These are phyloP conservation scores for Nemophila menziesii DNA, from an alignment of 257 asterid species.

Conservation along the genomic window DNA sequence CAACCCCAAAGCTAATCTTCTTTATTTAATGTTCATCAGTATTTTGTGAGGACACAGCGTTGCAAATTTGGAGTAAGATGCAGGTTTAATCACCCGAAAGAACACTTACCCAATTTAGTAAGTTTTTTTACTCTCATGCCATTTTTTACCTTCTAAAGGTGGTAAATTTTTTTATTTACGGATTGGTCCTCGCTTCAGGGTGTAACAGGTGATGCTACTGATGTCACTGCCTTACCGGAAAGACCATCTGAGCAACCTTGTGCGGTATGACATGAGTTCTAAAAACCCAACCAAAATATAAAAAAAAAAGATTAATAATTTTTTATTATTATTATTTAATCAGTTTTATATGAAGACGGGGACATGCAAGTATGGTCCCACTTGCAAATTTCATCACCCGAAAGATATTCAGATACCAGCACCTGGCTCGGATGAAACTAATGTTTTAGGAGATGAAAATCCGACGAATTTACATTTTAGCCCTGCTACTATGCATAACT, in stretches of 20 bases:
- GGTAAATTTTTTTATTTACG: constrained; percentile 3
- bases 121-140: constrained; percentile 21
- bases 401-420: constrained; percentile 47
- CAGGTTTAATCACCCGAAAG: constrained; percentile 94
- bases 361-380: constrained; percentile 65
- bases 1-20: too few relatives aligned
- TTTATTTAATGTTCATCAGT: constrained; percentile 33
- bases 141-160: constrained; percentile 5
- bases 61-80: constrained; percentile 85
- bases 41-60: constrained; percentile 75
- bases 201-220: constrained; percentile 35
- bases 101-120: constrained; percentile 32
- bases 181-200: constrained; percentile 44
- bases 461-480: constrained; percentile 29
- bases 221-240: constrained; percentile 57
- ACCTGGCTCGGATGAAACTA: constrained; percentile 36
- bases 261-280: constrained; percentile 87
- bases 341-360: constrained; percentile 99
- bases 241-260: constrained; percentile 91
- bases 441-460: constrained; percentile 33
- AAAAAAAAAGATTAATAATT: constrained; percentile 3
- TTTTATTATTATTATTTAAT: constrained; percentile 15
- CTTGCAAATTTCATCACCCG: constrained; percentile 97
- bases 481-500: constrained; percentile 63
- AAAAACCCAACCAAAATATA: too few relatives aligned